Evolutionary conservation across 2,329 filamentous ascomycete species (phyloP), one percentile per base, ranked within the genome.

Genomic region (Fusarium napiforme): DNA sequence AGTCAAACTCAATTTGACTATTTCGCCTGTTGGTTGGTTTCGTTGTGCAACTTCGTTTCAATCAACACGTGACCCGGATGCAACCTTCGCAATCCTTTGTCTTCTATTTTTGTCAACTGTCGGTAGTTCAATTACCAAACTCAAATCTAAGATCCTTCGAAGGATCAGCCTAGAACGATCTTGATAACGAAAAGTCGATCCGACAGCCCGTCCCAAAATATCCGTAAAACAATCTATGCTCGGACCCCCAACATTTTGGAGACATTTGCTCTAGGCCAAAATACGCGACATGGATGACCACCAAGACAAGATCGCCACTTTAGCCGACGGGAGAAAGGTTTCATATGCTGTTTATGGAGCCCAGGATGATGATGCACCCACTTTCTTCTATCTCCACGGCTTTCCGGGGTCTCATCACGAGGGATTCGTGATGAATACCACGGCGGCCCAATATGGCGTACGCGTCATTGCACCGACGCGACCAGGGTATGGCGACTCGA

Each of bases 371-470:
- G 14, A 56, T 23, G 50, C 71, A 19, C 67, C 67, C 1, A 74
- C 71, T 4, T 10, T 30, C 3, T 72, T 73, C 12, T 64, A 73
- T 47, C 57, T 74, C 8, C 71, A 73, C 14, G 71, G 71, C 1
- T 73, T 68, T 7, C 71, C 71, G 3, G 71, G 71, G 2, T 68
- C 71, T 59, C 71, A 73, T 14, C 67, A 73, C 19, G 71, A 73
- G 34, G 71, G 28, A 10, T 68, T 59, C 21, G 6, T 55, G 30
- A 53, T 37, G 5, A 67, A 56, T 11, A 26, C 10, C 47, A 12
- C 71, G 8, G 71, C 71, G 1, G 14, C 53, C 0, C 28, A 59
- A 9, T 23, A 59, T 5, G 46, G 62, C 3, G 7, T 73, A n/a
- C 71, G 71, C 37, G 28, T 68, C 42, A 49, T 73, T 6, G 67